Base-by-base conservation (phyloP, 371 early-diverging fungal species). In the Mortierella sp. region DNA sequence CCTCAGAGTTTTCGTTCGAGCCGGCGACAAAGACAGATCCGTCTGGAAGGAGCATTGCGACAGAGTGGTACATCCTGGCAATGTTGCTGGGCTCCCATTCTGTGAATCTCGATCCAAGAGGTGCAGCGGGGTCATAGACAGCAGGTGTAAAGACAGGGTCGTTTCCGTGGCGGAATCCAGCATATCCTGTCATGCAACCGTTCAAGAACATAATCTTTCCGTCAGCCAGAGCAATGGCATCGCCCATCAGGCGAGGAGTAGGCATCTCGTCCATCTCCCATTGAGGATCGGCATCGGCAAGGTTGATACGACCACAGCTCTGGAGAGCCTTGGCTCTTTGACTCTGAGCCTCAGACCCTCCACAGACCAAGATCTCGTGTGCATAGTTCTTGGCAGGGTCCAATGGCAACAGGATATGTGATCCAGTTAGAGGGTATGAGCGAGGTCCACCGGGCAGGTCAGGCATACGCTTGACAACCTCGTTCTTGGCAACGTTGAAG, bases 31-130 rank as follows among this genome's bases (percentile, higher is more conserved):
- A 78, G 43, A 90, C 88, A 4, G 82, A 61, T 24, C 84, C 90
- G 69, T 89, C 90, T 28, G 94, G 93, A 9, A 94, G 59, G 0
- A 93, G 87, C 53, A 90, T 80, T 3, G 93, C 93, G 0, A 91
- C 90, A 0, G 94, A 94, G 72, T 93, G 93, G 73, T 93, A 93
- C 90, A 94, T 89, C 24, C 94, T 83, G 0, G 93, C 89, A 78
- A 94, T 91, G 67, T 90, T 87, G 3, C 93, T 90, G 24, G 89
- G 72, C 0, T 64, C 81, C 91, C 90, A 91, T 11, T 71, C 54
- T 16, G 75, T 83, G 70, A 74, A 85, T n/a, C 90, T 80, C 4
- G 82, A 40, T 11, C 88, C 90, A 14, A 71, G 53, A 13, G 89
- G 87, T 8, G 82, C 82, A 10, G 67, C 40, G 10, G 91, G 91